Evolutionary conservation across 2,329 filamentous ascomycete species (phyloP).

Genomic region (Amauroascus niger): DNA sequence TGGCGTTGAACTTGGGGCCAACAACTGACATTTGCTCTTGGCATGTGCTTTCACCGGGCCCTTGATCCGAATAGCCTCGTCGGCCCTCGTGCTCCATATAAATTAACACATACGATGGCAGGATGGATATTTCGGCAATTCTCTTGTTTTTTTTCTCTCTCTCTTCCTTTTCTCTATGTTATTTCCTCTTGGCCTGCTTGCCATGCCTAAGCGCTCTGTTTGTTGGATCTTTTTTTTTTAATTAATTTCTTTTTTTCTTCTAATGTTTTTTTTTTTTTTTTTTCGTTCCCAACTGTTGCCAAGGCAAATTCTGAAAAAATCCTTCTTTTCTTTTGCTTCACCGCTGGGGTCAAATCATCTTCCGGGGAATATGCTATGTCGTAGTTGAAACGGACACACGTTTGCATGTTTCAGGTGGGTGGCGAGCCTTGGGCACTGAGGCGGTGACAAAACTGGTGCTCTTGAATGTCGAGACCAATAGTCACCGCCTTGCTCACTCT

Average conservation of each 20-base stretch:
- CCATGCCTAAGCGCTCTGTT: neutral
- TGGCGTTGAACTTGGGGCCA: neutral
- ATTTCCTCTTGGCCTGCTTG: neutral
- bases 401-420: constrained; percentile 2
- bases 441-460: neutral
- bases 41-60: neutral
- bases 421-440: neutral
- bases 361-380: neutral
- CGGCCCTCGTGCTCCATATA: neutral
- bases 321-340: neutral
- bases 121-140: neutral
- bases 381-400: neutral
- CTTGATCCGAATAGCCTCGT: neutral
- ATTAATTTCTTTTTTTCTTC: neutral
- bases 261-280: neutral
- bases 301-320: neutral
- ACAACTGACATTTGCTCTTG: neutral
- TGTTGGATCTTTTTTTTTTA: neutral
- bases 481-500: no score
- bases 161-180: no score
- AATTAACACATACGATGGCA: neutral
- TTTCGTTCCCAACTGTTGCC: neutral
- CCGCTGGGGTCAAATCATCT: neutral
- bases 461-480: neutral
- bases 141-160: neutral